Conservation (phyloP, 2,329 filamentous ascomycete genomes). For the Hymenoscyphus occultus region DNA sequence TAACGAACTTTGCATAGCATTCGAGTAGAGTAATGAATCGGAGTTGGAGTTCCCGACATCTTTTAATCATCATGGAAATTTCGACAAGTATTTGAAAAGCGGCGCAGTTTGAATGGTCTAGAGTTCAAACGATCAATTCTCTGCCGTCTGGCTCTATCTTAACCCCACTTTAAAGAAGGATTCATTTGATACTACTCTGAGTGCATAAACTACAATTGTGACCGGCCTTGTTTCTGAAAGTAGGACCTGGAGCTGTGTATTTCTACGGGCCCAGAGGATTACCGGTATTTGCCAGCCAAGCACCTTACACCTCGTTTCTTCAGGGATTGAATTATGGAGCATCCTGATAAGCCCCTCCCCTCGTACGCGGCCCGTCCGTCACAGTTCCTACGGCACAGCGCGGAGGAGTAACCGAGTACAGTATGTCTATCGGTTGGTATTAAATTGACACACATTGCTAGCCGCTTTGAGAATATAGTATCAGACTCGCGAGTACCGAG, state of each 20-base stretch:
- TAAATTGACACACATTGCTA: too few species aligned
- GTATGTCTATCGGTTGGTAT: too few species aligned
- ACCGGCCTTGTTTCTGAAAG: not conserved
- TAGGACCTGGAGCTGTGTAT: not conserved
- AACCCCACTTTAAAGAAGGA: conserved; percentile 1
- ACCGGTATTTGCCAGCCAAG: not conserved
- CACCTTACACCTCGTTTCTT: not conserved
- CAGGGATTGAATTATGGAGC: not conserved
- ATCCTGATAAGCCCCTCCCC: too few species aligned
- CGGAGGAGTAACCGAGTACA: too few species aligned
- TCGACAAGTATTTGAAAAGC: not conserved
- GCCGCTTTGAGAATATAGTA: too few species aligned
- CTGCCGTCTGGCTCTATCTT: not conserved
- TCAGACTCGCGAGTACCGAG: not conserved
- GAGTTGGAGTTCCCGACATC: not conserved
- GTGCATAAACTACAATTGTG: not conserved
- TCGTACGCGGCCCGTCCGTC: too few species aligned
- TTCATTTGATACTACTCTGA: not conserved
- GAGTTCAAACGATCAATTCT: not conserved
- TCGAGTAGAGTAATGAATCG: not conserved
- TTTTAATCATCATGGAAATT: not conserved
- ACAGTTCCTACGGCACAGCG: too few species aligned
- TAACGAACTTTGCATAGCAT: not conserved
- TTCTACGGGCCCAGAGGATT: too few species aligned
- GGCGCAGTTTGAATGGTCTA: not conserved